Percentiles rank a stretch among this genome's conserved stretches.
These are phyloP conservation scores for Fusarium albidum DNA, from an alignment of 2,329 filamentous ascomycete species.

Conservation along the genomic window DNA sequence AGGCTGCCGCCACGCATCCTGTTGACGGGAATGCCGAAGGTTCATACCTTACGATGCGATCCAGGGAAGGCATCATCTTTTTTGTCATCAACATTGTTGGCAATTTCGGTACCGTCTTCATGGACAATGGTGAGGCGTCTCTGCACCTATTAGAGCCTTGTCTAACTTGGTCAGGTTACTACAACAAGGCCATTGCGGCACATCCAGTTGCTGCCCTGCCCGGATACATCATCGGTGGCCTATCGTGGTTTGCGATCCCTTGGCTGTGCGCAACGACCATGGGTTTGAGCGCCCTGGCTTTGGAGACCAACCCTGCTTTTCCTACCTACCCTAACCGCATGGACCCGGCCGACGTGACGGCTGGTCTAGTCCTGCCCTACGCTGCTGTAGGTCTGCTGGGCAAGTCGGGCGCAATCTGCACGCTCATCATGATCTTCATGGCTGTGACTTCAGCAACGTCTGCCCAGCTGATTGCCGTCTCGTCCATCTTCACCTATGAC, in stretches of 20 bases:
- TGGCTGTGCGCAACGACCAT: conserved; percentile 91
- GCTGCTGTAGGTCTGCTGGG: conserved; percentile 83
- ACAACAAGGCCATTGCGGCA: conserved; percentile 93
- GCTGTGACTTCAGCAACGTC: conserved; percentile 86
- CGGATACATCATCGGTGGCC: conserved; percentile 85
- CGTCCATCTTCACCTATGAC: conserved; percentile 68
- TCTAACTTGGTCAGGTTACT: conserved; percentile 67
- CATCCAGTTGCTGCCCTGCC: conserved; percentile 85
- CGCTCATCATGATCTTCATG: conserved; percentile 40
- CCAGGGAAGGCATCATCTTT: conserved; percentile 79
- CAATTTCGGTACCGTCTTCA: conserved; percentile 85
- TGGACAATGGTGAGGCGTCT: conserved; percentile 65
- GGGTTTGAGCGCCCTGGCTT: conserved; percentile 81
- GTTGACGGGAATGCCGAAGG: conserved; percentile 82
- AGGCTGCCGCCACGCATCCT: conserved; percentile 74
- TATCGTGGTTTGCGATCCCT: conserved; percentile 92
- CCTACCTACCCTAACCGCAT: conserved; percentile 56
- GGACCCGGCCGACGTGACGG: conserved; percentile 70
- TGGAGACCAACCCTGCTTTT: conserved; percentile 63
- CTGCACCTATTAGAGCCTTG: no score
- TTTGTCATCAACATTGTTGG: conserved; percentile 89
- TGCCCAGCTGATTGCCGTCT: conserved; percentile 82
- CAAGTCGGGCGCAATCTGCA: conserved; percentile 36
- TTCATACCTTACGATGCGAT: conserved; percentile 85
- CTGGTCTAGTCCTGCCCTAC: conserved; percentile 85